Percentiles rank a stretch among this genome's conserved stretches.
phyloP scores from a whole-genome alignment of 495 filamentous ascomycete genomes.

The Endocarpon pusillum region DNA sequence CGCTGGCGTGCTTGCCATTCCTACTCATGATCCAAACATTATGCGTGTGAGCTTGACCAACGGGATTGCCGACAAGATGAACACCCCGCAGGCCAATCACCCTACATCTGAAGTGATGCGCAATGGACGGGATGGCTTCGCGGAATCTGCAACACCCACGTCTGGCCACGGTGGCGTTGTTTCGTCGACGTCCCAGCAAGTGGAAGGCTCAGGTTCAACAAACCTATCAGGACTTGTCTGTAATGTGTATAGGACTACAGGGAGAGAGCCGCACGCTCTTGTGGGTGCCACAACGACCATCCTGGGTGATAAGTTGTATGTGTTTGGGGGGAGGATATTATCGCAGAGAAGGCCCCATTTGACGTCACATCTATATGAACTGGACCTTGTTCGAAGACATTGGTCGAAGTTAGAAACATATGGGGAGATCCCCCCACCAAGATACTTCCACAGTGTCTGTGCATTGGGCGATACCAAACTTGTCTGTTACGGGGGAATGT shows the following conservation, averaged over 20 bases:
- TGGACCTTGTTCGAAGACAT: slow-evolving; percentile 79
- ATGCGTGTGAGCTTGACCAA: too few relatives aligned
- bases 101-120: too few relatives aligned
- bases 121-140: too few relatives aligned
- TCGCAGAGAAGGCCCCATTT: slow-evolving; percentile 68
- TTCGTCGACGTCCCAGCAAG: too few relatives aligned
- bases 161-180: too few relatives aligned
- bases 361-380: slow-evolving; percentile 78
- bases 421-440: slow-evolving; percentile 73
- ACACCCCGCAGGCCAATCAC: too few relatives aligned
- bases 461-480: slow-evolving; percentile 85
- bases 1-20: too few relatives aligned
- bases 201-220: slow-evolving; percentile 31
- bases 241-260: slow-evolving; percentile 84
- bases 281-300: slow-evolving; percentile 94
- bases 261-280: slow-evolving; percentile 72
- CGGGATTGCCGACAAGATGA: too few relatives aligned
- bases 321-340: slow-evolving; percentile 81
- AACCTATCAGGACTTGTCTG: slow-evolving; percentile 80
- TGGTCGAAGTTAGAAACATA: slow-evolving; percentile 77
- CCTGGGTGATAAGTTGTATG: slow-evolving; percentile 83
- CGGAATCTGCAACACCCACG: too few relatives aligned
- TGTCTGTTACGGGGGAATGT: slow-evolving; percentile 98
- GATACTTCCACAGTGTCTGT: slow-evolving; percentile 95
- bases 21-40: too few relatives aligned